Evolutionary conservation across 2,329 filamentous ascomycete species (phyloP), one percentile per base, ranked within the genome.

Genomic region (Akanthomyces uredinophilus): DNA sequence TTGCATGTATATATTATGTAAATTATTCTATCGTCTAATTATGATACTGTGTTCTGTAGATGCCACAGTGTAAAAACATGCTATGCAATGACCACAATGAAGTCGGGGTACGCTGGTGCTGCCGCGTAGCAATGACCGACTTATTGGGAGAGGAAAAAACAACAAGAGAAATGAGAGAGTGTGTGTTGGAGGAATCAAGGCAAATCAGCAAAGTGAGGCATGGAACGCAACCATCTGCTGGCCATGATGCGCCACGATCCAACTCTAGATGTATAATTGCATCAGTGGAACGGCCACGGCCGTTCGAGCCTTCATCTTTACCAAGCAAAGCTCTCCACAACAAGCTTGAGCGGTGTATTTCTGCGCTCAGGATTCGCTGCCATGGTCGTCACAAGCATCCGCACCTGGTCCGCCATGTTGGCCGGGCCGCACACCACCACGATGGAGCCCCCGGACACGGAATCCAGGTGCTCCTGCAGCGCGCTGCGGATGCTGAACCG

Each of bases 381-480:
- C 41, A 66, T 24, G 13, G 35, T 60, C 35, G 64, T 62, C 20
- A 65, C 65, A 50, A 63, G 46, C 14, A 52, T 63, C 27, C 68
- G 60, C 22, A 68, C 68, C 22, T 68, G 65, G 35, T 69, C 68
- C 11, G 67, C 65, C 67, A 69, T 65, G 39, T 58, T 61, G 2
- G 63, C 51, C 18, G 68, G 66, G 5, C 68, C 68, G 41, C 67
- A 69, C 18, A 69, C 67, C 44, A 69, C 62, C 3, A 69, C 66
- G 13, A 63, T 64, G 16, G 67, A 65, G 2, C 68, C 68, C 4
- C 62, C 66, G 22, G 46, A 59, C 24, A 62, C 37, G 22, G 41
- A 54, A 4, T 39, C 22, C 7, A 68, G 41, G n/a, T 68, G 64
- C n/a, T 61, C 57, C 47, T 65, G 62, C 7, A 69, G 44, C 16